phyloP scores from a whole-genome alignment of 371 early-diverging fungal species.

The Choanephora cucurbitarum region DNA sequence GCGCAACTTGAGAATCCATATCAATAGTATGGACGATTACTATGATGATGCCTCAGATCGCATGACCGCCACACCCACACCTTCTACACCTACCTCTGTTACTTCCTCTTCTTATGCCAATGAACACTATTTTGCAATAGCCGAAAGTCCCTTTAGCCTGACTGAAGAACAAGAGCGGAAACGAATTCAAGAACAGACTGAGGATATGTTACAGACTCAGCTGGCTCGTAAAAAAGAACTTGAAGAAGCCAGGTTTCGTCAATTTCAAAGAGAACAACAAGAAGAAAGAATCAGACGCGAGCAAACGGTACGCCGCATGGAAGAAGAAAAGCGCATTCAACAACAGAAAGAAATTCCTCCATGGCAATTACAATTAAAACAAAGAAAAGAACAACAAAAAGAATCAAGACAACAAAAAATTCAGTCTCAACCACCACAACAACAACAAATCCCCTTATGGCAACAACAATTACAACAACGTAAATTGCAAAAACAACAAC shows the following conservation, averaged over 20 bases:
- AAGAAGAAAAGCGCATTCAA: constrained; percentile 17
- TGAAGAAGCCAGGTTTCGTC: constrained; percentile 27
- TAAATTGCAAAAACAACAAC: constrained; percentile 6
- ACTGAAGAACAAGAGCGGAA: constrained; percentile 18
- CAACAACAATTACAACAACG: constrained; percentile 8
- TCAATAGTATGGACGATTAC: constrained; percentile 4
- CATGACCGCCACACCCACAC: constrained; percentile 16
- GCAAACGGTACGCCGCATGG: constrained; percentile 6
- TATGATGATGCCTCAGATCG: constrained; percentile 7
- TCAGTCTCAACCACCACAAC: not conserved
- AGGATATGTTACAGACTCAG: constrained; percentile 22
- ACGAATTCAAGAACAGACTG: constrained; percentile 27
- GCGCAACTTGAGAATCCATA: constrained; percentile 14
- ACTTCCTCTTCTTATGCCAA: constrained; percentile 16
- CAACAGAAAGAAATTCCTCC: constrained; percentile 8
- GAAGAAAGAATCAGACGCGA: constrained; percentile 14
- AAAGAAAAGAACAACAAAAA: constrained; percentile 6
- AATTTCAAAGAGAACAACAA: constrained; percentile 18
- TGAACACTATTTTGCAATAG: constrained; percentile 3
- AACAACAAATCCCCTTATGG: constrained; percentile 8
- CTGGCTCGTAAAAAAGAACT: constrained; percentile 24
- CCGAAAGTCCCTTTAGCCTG: not conserved
- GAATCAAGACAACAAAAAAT: constrained; percentile 6
- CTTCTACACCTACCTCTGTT: constrained; percentile 22
- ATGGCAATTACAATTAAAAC: constrained; percentile 6